phyloP scores from a whole-genome alignment of 371 early-diverging fungal genomes.

The Haplosporangium sp. region DNA sequence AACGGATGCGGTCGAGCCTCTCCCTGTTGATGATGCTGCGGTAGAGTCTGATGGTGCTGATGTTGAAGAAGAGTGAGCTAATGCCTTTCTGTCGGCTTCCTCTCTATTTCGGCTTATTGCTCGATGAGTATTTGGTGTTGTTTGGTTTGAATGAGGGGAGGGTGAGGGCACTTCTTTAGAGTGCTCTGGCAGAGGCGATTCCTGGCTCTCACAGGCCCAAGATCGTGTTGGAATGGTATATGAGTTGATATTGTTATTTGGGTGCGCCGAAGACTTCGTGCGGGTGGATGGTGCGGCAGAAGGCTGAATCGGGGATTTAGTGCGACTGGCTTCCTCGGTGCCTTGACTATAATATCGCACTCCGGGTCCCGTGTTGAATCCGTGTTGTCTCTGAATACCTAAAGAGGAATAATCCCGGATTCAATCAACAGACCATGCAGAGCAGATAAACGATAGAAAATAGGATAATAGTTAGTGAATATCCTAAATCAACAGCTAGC shows the following conservation, averaged over 20 bases:
- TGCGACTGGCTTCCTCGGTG: constrained; percentile 28
- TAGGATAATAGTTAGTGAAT: no score
- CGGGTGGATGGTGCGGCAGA: constrained; percentile 8
- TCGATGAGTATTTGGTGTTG: constrained; percentile 7
- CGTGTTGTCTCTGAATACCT: not conserved
- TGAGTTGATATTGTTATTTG: not conserved
- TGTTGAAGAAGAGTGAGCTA: constrained; percentile 13
- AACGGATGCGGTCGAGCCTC: constrained; percentile 13
- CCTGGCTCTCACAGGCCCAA: no score
- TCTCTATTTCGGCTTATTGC: no score
- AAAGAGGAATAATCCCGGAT: not conserved
- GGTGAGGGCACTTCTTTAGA: no score
- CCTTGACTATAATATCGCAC: constrained; percentile 27
- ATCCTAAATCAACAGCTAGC: no score
- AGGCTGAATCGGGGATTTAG: constrained; percentile 6
- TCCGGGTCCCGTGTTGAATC: constrained; percentile 5
- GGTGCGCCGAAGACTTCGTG: not conserved
- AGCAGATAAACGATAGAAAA: no score
- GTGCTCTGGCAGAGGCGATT: no score
- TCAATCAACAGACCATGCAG: no score
- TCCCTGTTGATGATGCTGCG: not conserved
- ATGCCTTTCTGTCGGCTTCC: not conserved
- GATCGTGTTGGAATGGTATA: no score
- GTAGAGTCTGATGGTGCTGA: constrained; percentile 14
- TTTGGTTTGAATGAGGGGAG: not conserved